Evolutionary conservation across 192 early-diverging fungal genomes (phyloP), one percentile per base, ranked within the genome.

Genomic region (Thamnidium elegans): DNA sequence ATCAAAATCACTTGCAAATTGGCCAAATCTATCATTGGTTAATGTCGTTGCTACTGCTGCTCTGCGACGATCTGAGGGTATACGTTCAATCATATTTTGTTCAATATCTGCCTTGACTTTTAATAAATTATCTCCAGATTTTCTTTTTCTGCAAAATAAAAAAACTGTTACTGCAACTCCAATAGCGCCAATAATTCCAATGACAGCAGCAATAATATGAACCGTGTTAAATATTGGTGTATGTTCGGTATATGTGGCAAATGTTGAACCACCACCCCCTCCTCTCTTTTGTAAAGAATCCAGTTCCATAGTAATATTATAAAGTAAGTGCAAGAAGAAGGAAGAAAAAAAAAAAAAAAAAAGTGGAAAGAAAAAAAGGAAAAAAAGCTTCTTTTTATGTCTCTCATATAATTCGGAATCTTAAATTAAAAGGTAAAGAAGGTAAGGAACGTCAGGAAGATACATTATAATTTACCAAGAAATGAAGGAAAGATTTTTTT

Each of bases 371-470:
- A 58, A 23, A 26, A 58, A 58, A 21, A 13, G 34, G 36, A 39
- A 23, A 55, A 39, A 39, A 39, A 39, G 9, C 7, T 39, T 39
- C 36, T 39, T 48, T 48, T 48, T 48, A 19, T 43, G 42, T n/a
- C n/a, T 48, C 19, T 10, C 31, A 58, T 5, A 44, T 42, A 23
- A 58, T 48, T 19, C 56, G 56, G 56, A 44, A 58, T 58, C 36
- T 58, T 23, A 58, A 58, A 23, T 26, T 26, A 26, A 19, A 15
- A 15, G 46, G 6, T 23, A 58, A 19, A 58, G 56, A 58, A 58
- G 56, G 34, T 58, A 58, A 58, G 21, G 56, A 58, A 58, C 42
- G 56, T 58, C 56, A 58, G 56, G 56, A 58, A 58, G 56, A 58
- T 58, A 45, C 56, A 58, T 23, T 48, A 48, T 48, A 9, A 39